Evolutionary conservation across 176 grass and related monocot species (phyloP).

Genomic region (Ampelocalamus luodianensis): DNA sequence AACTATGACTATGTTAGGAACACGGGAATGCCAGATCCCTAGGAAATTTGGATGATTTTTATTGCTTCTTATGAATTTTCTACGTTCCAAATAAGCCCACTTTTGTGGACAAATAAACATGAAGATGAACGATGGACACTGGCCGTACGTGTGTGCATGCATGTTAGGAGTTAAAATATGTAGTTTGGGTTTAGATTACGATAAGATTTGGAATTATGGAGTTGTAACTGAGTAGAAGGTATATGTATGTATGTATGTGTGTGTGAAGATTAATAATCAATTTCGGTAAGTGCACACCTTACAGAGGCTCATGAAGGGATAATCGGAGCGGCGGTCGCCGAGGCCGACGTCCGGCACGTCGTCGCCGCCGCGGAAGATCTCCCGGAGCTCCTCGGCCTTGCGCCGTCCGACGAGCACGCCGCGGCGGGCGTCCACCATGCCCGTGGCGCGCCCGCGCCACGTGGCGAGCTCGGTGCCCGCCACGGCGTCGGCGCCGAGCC

Average conservation of each 20-base stretch:
- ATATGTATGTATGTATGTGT: no score
- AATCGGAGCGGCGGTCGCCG: conserved; percentile 55
- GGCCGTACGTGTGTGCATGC: background rate
- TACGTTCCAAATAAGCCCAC: background rate
- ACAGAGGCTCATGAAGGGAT: conserved; percentile 65
- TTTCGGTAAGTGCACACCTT: conserved; percentile 44
- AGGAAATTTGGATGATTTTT: background rate
- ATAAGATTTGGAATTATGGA: background rate
- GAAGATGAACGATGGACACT: background rate
- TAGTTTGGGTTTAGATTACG: background rate
- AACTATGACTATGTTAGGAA: no score
- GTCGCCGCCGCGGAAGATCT: conserved; percentile 17
- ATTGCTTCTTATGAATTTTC: background rate
- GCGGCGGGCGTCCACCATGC: conserved; percentile 20
- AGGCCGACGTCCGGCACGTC: conserved; percentile 63
- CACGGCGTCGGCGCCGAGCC: conserved; percentile 62
- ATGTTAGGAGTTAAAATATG: background rate
- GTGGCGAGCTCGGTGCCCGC: conserved; percentile 62
- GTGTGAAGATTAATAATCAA: background rate
- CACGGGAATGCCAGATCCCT: no score
- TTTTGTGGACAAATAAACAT: background rate
- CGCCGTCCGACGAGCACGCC: conserved; percentile 36
- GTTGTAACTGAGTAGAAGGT: no score
- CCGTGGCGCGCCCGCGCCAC: conserved; percentile 53
- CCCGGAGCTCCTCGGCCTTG: conserved; percentile 49